Percentiles rank a stretch among this genome's conserved stretches.
Conservation (phyloP, 208 protist species). For the Leptomonas pyrrhocoris region DNA sequence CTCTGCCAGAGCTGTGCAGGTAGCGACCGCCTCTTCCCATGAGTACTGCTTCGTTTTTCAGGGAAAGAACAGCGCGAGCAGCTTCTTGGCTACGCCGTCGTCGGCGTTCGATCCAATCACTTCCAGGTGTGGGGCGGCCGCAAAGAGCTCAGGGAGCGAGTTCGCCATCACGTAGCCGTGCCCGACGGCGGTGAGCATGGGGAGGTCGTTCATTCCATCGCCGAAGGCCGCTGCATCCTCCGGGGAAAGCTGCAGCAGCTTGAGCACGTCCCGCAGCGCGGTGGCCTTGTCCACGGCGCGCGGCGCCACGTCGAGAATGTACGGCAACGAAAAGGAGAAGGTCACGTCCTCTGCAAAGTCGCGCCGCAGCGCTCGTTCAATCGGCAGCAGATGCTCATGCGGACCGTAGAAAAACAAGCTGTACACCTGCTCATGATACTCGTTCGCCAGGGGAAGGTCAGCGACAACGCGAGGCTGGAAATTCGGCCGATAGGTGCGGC, state of each 20-base stretch:
- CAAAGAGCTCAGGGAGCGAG: constrained; percentile 24
- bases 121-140: constrained; percentile 29
- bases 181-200: constrained; percentile 44
- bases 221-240: constrained; percentile 54
- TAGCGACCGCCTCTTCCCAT: not conserved
- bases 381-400: constrained; percentile 22
- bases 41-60: not conserved
- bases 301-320: constrained; percentile 39
- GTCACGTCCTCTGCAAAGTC: constrained; percentile 31
- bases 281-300: constrained; percentile 42
- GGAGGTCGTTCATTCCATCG: constrained; percentile 58
- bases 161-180: constrained; percentile 58
- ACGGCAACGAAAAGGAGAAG: constrained; percentile 33
- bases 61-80: constrained; percentile 38
- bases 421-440: not conserved
- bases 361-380: constrained; percentile 31
- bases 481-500: constrained; percentile 25
- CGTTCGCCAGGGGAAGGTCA: constrained; percentile 2
- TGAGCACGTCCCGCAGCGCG: constrained; percentile 38
- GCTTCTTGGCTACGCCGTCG: constrained; percentile 59
- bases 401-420: constrained; percentile 22
- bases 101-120: constrained; percentile 45
- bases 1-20: no score
- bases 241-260: constrained; percentile 29
- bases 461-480: constrained; percentile 37